Percentiles rank a stretch among this genome's conserved stretches.
Conservation (phyloP, 2,329 filamentous ascomycete species). For the Paradendryphiella salina region DNA sequence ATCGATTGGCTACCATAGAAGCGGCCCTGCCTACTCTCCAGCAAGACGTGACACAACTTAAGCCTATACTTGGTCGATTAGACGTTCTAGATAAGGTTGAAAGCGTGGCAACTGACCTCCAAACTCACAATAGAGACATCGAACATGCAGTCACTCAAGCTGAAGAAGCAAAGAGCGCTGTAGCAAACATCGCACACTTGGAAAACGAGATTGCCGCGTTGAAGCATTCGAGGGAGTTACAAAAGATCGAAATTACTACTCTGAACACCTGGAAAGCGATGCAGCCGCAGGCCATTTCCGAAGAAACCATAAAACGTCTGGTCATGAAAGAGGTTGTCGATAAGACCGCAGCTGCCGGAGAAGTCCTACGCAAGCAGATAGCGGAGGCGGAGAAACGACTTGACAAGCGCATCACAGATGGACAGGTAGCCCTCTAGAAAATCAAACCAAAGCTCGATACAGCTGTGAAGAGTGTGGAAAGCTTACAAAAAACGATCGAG, state of each 20-base stretch:
- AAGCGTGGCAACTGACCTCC: too few species aligned
- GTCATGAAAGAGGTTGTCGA: background rate
- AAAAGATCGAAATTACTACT: background rate
- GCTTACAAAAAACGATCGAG: background rate
- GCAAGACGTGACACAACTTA: too few species aligned
- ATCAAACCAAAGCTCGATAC: background rate
- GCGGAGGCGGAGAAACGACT: background rate
- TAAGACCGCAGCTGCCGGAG: background rate
- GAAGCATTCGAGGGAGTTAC: background rate
- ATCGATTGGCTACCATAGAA: background rate
- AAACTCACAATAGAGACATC: too few species aligned
- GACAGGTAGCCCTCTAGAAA: background rate
- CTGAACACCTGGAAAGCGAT: constrained; percentile 2
- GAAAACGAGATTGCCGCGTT: background rate
- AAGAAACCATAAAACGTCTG: background rate
- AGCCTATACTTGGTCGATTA: too few species aligned
- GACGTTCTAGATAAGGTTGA: too few species aligned
- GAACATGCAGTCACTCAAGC: background rate
- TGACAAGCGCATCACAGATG: background rate
- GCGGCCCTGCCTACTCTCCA: too few species aligned
- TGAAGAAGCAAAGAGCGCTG: background rate
- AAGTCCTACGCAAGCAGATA: background rate
- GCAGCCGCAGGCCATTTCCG: background rate
- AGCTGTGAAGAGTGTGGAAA: background rate
- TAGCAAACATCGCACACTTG: background rate